phyloP scores from a whole-genome alignment of 1,284 basidiomycete genomes.

The Pascua sp. region DNA sequence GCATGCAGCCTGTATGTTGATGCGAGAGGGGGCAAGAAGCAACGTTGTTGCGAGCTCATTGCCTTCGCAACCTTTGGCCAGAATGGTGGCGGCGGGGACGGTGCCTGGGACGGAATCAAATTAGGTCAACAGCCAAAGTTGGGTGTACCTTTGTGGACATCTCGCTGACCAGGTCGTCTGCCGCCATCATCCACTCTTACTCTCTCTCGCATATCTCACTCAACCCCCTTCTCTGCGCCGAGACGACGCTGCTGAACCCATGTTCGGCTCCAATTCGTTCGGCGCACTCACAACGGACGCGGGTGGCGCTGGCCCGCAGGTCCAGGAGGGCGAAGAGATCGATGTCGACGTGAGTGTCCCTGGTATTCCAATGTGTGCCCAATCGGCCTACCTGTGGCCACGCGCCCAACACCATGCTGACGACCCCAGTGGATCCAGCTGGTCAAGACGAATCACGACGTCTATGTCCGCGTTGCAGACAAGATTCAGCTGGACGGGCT shows the following conservation, averaged over 20 bases:
- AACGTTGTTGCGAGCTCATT: background rate
- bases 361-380: background rate
- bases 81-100: background rate
- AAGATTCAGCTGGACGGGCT: conserved; percentile 38
- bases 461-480: conserved; percentile 43
- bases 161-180: background rate
- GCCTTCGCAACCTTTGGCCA: background rate
- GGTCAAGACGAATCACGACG: conserved; percentile 46
- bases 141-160: background rate
- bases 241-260: background rate
- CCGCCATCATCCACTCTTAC: background rate
- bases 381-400: background rate
- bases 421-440: conserved; percentile 46
- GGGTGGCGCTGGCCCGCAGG: conserved; percentile 24
- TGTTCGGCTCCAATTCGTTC: conserved; percentile 36
- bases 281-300: conserved; percentile 32
- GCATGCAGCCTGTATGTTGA: conserved; percentile 6
- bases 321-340: conserved; percentile 40
- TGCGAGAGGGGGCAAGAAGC: background rate
- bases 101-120: background rate
- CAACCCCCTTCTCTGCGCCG: background rate
- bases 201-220: background rate
- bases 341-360: conserved; percentile 37
- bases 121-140: background rate
- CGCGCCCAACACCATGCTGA: background rate